phyloP scores from a whole-genome alignment of 164 flowering plant genomes.

The Tetrastigma voinierianum region DNA sequence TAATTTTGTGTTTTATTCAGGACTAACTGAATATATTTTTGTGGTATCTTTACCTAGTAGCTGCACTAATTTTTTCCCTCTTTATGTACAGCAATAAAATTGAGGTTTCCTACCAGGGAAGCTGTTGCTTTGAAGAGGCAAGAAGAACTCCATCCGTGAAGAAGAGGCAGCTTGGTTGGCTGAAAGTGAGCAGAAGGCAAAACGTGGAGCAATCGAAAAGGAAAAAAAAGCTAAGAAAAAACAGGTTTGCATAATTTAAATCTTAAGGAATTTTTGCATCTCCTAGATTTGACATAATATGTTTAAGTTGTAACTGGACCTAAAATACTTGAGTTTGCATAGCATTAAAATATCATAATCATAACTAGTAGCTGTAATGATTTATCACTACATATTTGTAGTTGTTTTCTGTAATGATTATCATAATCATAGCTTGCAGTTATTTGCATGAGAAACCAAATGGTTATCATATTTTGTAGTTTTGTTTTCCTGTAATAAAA shows the following conservation, averaged over 20 bases:
- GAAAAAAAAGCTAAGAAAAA: conserved; percentile 92
- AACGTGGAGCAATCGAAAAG: conserved; percentile 68
- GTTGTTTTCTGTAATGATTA: too few species aligned
- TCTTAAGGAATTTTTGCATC: background rate
- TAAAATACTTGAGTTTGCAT: background rate
- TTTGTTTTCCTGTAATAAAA: too few species aligned
- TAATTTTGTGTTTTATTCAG: too few species aligned
- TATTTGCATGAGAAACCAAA: too few species aligned
- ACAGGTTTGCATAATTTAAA: conserved; percentile 48
- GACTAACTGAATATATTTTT: too few species aligned
- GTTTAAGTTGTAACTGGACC: background rate
- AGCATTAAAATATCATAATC: too few species aligned
- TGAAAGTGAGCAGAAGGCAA: conserved; percentile 80
- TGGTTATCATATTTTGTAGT: too few species aligned
- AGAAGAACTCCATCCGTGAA: conserved; percentile 98
- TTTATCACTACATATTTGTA: too few species aligned
- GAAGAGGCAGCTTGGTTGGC: conserved; percentile 91
- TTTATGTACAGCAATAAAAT: conserved; percentile 64
- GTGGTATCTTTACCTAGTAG: background rate
- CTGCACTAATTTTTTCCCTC: conserved; percentile 8
- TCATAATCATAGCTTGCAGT: too few species aligned
- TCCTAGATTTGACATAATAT: background rate
- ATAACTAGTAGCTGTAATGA: too few species aligned
- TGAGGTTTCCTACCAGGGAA: conserved; percentile 97
- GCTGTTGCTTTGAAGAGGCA: conserved; percentile 96